A percentile compares a stretch with the other conserved stretches of the same genome.
Evolutionary conservation across 176 grass and related monocot species (phyloP).

Genomic region (Chrysopogon serrulatus): DNA sequence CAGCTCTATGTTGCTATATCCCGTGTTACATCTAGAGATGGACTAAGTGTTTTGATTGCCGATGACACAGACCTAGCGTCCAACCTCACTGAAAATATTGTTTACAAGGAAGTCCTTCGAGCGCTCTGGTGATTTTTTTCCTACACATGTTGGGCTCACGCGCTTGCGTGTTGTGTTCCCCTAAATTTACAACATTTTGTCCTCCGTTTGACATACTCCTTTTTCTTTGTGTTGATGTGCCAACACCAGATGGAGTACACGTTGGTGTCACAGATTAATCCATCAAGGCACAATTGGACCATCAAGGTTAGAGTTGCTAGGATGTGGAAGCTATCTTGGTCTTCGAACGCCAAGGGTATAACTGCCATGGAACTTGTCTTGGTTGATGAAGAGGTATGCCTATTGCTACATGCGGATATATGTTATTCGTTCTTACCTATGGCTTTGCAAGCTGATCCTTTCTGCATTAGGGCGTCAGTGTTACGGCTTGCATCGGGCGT

Average conservation of each 20-base stretch:
- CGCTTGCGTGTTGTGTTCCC: not conserved
- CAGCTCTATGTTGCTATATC: not conserved
- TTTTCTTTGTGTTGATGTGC: not conserved
- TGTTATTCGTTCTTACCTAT: not conserved
- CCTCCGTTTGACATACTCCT: not conserved
- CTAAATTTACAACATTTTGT: not conserved
- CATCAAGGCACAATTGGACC: not conserved
- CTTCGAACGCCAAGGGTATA: not conserved
- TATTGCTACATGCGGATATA: not conserved
- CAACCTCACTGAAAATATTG: not conserved
- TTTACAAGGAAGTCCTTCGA: not conserved
- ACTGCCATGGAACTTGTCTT: not conserved
- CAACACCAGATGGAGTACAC: not conserved
- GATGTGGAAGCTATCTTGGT: not conserved
- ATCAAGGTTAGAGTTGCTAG: not conserved
- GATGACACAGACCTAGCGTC: not conserved
- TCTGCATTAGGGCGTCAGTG: not conserved
- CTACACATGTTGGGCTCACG: rapidly evolving
- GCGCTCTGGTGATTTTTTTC: not conserved
- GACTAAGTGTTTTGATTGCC: not conserved
- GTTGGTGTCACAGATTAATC: not conserved
- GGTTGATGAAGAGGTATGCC: not conserved
- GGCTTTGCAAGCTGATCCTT: not conserved
- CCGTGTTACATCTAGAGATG: not conserved
- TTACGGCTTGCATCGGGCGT: not conserved